Percentiles rank a stretch among this genome's conserved stretches.
These are phyloP conservation scores for Cyathus pygmaeus DNA, from an alignment of 1,284 basidiomycete species.

Conservation along the genomic window DNA sequence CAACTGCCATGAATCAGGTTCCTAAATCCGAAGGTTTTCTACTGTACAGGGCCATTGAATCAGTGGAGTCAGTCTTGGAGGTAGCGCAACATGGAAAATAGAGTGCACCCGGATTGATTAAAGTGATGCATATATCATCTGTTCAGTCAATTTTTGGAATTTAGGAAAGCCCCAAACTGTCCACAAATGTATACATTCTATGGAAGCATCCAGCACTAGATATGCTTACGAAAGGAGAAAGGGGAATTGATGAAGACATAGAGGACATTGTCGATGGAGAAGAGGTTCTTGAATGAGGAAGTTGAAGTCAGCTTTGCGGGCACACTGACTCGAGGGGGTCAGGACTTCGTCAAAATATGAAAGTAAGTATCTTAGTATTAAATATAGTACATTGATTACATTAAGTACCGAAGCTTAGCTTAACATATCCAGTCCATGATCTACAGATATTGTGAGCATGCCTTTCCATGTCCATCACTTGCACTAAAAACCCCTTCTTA, in stretches of 20 bases:
- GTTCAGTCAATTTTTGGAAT: background rate
- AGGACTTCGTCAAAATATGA: no score
- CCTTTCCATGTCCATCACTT: no score
- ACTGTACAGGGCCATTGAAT: background rate
- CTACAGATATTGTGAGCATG: no score
- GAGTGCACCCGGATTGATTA: background rate
- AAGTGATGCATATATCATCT: background rate
- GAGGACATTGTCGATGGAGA: background rate
- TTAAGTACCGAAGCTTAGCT: no score
- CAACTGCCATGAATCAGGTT: background rate
- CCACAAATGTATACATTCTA: background rate
- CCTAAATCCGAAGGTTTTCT: background rate
- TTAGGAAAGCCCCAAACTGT: background rate
- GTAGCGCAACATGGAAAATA: background rate
- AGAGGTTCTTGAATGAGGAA: no score
- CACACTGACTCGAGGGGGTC: no score
- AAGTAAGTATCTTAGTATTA: no score
- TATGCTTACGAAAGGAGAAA: background rate
- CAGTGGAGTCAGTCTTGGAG: background rate
- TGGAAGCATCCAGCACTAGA: background rate
- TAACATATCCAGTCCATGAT: no score
- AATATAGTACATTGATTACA: no score
- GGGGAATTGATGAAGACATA: background rate
- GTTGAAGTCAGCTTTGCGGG: no score
- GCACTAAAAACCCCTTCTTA: no score